phyloP scores from a whole-genome alignment of 768 basidiomycete species.

The Amanita molliuscula region DNA sequence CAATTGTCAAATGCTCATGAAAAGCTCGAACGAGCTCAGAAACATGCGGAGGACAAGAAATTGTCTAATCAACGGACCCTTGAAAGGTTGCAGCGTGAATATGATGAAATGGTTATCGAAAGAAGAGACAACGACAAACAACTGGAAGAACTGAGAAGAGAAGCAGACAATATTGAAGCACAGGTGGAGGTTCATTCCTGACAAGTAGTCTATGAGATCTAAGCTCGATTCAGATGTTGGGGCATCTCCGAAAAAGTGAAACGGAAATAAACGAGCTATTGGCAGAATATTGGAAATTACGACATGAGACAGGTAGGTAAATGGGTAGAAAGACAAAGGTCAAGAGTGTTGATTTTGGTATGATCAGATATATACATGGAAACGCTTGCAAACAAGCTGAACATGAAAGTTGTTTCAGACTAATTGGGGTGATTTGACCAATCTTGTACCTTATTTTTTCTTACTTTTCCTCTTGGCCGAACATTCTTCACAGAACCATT shows the following conservation, averaged over 20 bases:
- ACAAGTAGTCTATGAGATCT: background rate
- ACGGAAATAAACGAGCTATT: slow-evolving; percentile 73
- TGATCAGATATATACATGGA: slow-evolving; percentile 62
- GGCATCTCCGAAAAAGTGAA: slow-evolving; percentile 68
- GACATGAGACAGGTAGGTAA: slow-evolving; percentile 59
- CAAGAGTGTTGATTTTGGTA: background rate
- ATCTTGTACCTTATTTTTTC: background rate
- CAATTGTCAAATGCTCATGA: slow-evolving; percentile 76
- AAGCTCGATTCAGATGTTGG: slow-evolving; percentile 46
- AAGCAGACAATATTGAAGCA: slow-evolving; percentile 57
- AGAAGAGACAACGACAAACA: slow-evolving; percentile 71
- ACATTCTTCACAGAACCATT: slow-evolving; percentile 72
- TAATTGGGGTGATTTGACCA: too few species aligned
- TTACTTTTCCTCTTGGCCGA: slow-evolving; percentile 24
- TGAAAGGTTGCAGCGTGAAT: slow-evolving; percentile 67
- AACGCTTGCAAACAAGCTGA: slow-evolving; percentile 72
- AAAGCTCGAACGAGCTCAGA: slow-evolving; percentile 71
- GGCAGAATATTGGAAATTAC: slow-evolving; percentile 72
- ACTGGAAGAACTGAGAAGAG: slow-evolving; percentile 62
- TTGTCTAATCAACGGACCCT: slow-evolving; percentile 63
- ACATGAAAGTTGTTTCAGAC: slow-evolving; percentile 32
- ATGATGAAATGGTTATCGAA: slow-evolving; percentile 68
- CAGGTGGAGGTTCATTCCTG: slow-evolving; percentile 33
- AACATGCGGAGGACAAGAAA: slow-evolving; percentile 74
- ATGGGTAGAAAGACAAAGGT: background rate